A percentile compares a stretch with the other conserved stretches of the same genome.
phyloP scores from a whole-genome alignment of 371 early-diverging fungal species.

The Actinomortierella wolfii region DNA sequence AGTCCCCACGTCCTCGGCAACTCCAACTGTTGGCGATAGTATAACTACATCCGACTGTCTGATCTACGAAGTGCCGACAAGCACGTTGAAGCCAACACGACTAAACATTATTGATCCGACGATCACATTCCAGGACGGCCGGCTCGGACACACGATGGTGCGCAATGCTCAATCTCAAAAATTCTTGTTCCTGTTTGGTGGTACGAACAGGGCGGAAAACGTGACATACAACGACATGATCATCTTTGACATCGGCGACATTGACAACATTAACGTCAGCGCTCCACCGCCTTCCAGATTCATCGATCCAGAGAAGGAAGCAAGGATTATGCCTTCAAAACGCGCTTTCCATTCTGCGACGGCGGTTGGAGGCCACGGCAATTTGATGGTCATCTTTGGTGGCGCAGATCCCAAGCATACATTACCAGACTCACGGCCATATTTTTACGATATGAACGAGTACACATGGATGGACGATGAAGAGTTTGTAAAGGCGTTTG shows the following conservation, averaged over 20 bases:
- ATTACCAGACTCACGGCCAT: constrained; percentile 6
- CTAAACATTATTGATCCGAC: constrained; percentile 6
- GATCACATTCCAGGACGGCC: constrained; percentile 7
- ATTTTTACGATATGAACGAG: constrained; percentile 13
- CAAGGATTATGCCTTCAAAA: constrained; percentile 3
- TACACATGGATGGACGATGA: constrained; percentile 16
- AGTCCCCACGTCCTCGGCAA: neutral
- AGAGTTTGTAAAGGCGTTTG: constrained; percentile 6
- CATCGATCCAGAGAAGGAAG: neutral
- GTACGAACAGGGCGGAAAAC: constrained; percentile 3
- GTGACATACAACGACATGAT: constrained; percentile 13
- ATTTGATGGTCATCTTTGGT: constrained; percentile 29
- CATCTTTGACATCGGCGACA: constrained; percentile 11
- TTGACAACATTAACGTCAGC: constrained; percentile 11
- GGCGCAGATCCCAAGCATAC: constrained; percentile 4
- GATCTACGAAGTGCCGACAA: constrained; percentile 1
- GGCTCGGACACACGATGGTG: constrained; percentile 18
- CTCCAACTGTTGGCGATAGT: constrained; percentile 2
- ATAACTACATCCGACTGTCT: constrained; percentile 18
- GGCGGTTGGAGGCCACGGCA: neutral
- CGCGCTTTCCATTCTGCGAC: constrained; percentile 25
- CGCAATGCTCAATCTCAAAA: neutral
- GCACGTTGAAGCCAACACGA: neutral
- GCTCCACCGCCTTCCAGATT: neutral
- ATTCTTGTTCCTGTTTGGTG: constrained; percentile 34